These are phyloP conservation scores for Lathyrus oleraceus DNA, from an alignment of 306 rosid species.

Conservation along the genomic window DNA sequence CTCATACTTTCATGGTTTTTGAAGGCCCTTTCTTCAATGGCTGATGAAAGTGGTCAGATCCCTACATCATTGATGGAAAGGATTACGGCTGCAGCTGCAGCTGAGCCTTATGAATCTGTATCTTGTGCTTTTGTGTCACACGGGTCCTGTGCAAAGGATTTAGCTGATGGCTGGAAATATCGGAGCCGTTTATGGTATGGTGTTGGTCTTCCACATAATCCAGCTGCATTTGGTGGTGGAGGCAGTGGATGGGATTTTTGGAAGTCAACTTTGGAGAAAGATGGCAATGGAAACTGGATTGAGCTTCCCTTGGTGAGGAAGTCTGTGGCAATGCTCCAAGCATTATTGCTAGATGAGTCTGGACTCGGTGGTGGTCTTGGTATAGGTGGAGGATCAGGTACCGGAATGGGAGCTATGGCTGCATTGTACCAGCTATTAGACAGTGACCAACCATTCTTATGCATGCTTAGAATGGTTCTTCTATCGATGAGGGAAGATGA, in stretches of 20 bases:
- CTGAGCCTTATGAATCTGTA: conserved; percentile 94
- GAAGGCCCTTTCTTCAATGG: conserved; percentile 85
- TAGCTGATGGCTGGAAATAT: conserved; percentile 92
- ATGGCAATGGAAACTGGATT: conserved; percentile 79
- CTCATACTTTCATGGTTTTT: conserved; percentile 38
- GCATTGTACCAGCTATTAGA: conserved; percentile 92
- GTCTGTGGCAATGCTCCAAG: conserved; percentile 98
- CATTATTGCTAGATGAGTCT: conserved; percentile 90
- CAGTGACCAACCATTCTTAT: conserved; percentile 96
- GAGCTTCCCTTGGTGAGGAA: conserved; percentile 92
- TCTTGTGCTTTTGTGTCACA: conserved; percentile 95
- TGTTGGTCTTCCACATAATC: conserved; percentile 71
- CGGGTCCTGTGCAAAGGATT: conserved; percentile 81
- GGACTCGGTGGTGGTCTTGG: conserved; percentile 99
- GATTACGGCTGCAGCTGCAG: conserved; percentile 95
- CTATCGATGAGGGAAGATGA: conserved; percentile 98
- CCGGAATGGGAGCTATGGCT: conserved; percentile 99
- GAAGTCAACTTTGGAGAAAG: conserved; percentile 83
- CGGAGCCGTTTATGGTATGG: conserved; percentile 96
- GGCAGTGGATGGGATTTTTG: conserved; percentile 91
- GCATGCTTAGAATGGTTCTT: conserved; percentile 99
- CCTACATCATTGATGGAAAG: conserved; percentile 79
- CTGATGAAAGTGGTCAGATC: conserved; percentile 78
- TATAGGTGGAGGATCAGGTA: conserved; percentile 98
- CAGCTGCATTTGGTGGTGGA: conserved; percentile 81